A percentile compares a stretch with the other conserved stretches of the same genome.
These are phyloP conservation scores for Apiospora saccharicola DNA, from an alignment of 2,329 filamentous ascomycete genomes.

Conservation along the genomic window DNA sequence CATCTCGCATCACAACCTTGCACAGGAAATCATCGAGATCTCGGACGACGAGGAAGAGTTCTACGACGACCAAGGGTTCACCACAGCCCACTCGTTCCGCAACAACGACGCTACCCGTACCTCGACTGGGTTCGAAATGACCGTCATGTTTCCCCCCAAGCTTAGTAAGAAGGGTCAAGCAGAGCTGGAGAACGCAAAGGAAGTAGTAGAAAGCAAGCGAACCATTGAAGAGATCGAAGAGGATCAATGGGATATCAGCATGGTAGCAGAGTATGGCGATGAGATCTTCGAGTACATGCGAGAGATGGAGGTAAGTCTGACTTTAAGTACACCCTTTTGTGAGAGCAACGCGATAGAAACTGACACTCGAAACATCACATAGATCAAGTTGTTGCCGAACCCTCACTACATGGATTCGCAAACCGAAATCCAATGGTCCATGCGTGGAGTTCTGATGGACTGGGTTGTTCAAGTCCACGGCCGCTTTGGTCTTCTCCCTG, in stretches of 20 bases:
- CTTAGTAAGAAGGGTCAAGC: conserved; percentile 72
- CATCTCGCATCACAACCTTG: conserved; percentile 29
- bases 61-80: conserved; percentile 74
- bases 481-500: conserved; percentile 88
- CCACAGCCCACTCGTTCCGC: conserved; percentile 77
- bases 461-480: conserved; percentile 97
- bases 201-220: conserved; percentile 70
- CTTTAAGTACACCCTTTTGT: background rate
- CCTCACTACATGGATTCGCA: conserved; percentile 97
- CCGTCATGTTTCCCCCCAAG: conserved; percentile 72
- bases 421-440: conserved; percentile 98
- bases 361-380: conserved; percentile 31
- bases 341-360: conserved; percentile 24
- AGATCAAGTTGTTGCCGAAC: conserved; percentile 85
- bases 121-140: conserved; percentile 53
- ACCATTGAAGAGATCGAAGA: conserved; percentile 83
- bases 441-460: conserved; percentile 96
- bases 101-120: conserved; percentile 64
- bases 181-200: conserved; percentile 73
- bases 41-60: conserved; percentile 75
- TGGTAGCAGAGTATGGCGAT: conserved; percentile 96
- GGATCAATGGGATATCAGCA: conserved; percentile 91
- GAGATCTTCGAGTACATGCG: conserved; percentile 96
- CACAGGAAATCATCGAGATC: conserved; percentile 47
- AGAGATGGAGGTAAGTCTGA: conserved; percentile 75